These are phyloP conservation scores for Globisporangium takayamanum DNA, from an alignment of 352 stramenopile species.

Conservation along the genomic window DNA sequence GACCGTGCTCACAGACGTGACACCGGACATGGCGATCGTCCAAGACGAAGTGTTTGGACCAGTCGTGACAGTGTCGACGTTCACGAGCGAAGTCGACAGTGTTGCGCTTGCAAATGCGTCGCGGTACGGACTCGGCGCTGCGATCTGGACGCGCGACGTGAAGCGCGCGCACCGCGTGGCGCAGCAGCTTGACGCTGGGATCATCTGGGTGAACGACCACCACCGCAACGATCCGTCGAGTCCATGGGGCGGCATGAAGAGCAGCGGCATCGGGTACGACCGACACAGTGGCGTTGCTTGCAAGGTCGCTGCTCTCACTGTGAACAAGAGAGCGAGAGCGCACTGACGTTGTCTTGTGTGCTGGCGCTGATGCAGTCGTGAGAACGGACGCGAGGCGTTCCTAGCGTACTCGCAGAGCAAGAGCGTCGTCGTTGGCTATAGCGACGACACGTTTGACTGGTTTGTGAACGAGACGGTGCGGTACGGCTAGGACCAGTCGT, in stretches of 20 bases:
- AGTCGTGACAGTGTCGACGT: slow-evolving; percentile 49
- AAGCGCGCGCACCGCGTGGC: slow-evolving; percentile 74
- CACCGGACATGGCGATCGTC: slow-evolving; percentile 67
- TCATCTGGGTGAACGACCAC: slow-evolving; percentile 89
- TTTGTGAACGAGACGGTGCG: slow-evolving; percentile 54
- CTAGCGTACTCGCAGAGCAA: slow-evolving; percentile 77
- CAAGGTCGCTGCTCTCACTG: background rate
- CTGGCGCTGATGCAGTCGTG: slow-evolving; percentile 37
- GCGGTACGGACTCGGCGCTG: slow-evolving; percentile 74
- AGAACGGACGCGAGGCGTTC: slow-evolving; percentile 77
- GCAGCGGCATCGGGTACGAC: slow-evolving; percentile 50
- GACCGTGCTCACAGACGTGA: slow-evolving; percentile 83
- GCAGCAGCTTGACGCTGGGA: slow-evolving; percentile 78
- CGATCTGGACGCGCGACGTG: slow-evolving; percentile 83
- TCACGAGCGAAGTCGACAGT: slow-evolving; percentile 63
- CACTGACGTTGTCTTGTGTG: slow-evolving; percentile 1
- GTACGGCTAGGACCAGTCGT: slow-evolving; percentile 33
- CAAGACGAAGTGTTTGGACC: slow-evolving; percentile 87
- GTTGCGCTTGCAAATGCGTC: slow-evolving; percentile 75
- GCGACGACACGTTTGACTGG: slow-evolving; percentile 69
- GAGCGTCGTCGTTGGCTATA: slow-evolving; percentile 57
- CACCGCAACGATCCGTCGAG: slow-evolving; percentile 50
- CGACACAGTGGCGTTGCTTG: background rate
- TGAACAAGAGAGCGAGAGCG: background rate
- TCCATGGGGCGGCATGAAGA: slow-evolving; percentile 68